These are phyloP conservation scores for Sclerospora graminicola DNA, from an alignment of 352 stramenopile species.

Conservation along the genomic window DNA sequence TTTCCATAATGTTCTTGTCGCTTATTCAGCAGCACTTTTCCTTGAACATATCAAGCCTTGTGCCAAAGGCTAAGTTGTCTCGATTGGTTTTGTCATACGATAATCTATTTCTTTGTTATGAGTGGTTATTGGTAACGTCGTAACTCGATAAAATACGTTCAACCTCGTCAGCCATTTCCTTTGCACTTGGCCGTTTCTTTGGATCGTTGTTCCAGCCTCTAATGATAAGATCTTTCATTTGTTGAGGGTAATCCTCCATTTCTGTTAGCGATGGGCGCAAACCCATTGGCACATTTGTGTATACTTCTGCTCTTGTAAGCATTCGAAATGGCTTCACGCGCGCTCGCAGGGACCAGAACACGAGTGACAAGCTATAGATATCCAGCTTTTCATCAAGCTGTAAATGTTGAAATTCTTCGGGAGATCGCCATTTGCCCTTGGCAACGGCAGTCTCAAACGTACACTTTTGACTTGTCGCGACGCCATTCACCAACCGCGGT, in stretches of 20 bases:
- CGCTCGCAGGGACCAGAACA: slow-evolving; percentile 50
- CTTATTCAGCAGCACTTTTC: too few species aligned
- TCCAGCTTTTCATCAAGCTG: slow-evolving; percentile 51
- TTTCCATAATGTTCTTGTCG: too few species aligned
- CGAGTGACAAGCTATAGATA: slow-evolving; percentile 59
- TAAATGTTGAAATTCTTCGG: slow-evolving; percentile 49
- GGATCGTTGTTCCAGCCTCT: slow-evolving; percentile 42
- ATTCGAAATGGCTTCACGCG: slow-evolving; percentile 36
- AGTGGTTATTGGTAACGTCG: slow-evolving; percentile 6
- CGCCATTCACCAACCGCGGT: slow-evolving; percentile 22
- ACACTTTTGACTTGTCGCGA: slow-evolving; percentile 34
- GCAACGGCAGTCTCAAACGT: slow-evolving; percentile 47
- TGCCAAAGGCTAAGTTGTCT: too few species aligned
- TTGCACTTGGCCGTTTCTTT: slow-evolving; percentile 32
- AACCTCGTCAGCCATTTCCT: slow-evolving; percentile 39
- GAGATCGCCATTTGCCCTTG: slow-evolving; percentile 74
- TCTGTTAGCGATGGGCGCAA: slow-evolving; percentile 28
- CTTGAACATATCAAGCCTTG: too few species aligned
- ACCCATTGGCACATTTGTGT: slow-evolving; percentile 37
- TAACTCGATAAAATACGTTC: slow-evolving; percentile 37
- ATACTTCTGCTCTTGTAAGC: slow-evolving; percentile 39
- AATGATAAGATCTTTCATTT: slow-evolving; percentile 58
- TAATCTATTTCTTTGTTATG: too few species aligned
- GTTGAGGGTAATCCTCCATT: slow-evolving; percentile 48
- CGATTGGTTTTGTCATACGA: too few species aligned